Conservation (phyloP, 306 rosid genomes). For the Lupinus albus region DNA sequence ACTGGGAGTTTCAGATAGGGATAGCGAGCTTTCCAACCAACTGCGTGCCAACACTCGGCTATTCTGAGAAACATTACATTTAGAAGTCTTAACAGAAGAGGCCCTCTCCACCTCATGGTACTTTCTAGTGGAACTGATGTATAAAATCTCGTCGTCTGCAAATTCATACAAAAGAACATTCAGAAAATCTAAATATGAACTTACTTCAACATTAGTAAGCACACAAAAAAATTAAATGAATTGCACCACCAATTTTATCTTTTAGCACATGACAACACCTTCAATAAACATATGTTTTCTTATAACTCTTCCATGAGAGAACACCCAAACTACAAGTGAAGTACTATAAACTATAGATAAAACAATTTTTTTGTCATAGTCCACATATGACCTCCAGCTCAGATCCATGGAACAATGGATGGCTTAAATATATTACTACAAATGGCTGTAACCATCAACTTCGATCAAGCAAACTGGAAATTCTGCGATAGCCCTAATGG, state of each 20-base stretch:
- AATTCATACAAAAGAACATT: slow-evolving; percentile 39
- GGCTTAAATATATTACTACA: slow-evolving; percentile 19
- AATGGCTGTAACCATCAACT: slow-evolving; percentile 6
- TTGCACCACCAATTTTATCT: slow-evolving; percentile 25
- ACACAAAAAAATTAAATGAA: slow-evolving; percentile 26
- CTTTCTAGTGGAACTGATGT: slow-evolving; percentile 49
- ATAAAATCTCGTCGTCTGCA: slow-evolving; percentile 50
- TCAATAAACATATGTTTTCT: slow-evolving; percentile 10
- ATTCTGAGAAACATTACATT: slow-evolving; percentile 46
- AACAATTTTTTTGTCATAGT: slow-evolving; percentile 9
- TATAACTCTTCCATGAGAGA: background rate
- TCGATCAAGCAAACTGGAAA: slow-evolving; percentile 20
- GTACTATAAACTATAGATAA: background rate
- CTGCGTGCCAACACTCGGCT: slow-evolving; percentile 44
- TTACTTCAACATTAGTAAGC: slow-evolving; percentile 20
- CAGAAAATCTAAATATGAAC: slow-evolving; percentile 33
- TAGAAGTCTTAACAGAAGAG: slow-evolving; percentile 55
- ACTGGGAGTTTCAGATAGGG: slow-evolving; percentile 71
- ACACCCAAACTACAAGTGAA: slow-evolving; percentile 3
- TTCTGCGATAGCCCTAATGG: background rate
- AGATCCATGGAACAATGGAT: too few species aligned
- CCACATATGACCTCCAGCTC: background rate
- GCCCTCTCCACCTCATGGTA: slow-evolving; percentile 40
- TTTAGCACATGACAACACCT: slow-evolving; percentile 14
- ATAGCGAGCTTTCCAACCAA: slow-evolving; percentile 48